phyloP scores from a whole-genome alignment of 768 basidiomycete species.

The Suillus paluster region DNA sequence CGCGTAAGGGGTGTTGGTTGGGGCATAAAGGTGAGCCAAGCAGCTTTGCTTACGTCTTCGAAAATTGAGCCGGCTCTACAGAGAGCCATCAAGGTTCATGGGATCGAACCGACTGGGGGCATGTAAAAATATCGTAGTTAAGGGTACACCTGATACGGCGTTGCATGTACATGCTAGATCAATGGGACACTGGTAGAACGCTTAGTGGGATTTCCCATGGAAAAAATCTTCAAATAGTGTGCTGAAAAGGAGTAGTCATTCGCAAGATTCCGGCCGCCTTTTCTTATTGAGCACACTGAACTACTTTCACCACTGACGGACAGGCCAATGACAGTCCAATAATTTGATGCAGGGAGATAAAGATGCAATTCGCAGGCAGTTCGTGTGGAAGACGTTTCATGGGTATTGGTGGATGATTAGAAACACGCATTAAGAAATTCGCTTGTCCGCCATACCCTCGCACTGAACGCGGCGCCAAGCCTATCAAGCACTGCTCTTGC shows the following conservation, averaged over 20 bases:
- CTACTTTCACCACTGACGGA: conserved; percentile 13
- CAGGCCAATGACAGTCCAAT: background rate
- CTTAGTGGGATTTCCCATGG: too few relatives aligned
- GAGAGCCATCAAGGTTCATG: conserved; percentile 33
- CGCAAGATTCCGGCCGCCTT: conserved; percentile 3
- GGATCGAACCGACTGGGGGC: conserved; percentile 45
- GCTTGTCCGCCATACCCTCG: conserved; percentile 1
- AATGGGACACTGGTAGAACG: too few relatives aligned
- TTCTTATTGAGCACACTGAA: conserved; percentile 5
- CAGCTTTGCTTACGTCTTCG: background rate
- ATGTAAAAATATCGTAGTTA: conserved; percentile 10
- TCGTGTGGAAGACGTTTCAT: background rate
- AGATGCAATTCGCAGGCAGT: background rate
- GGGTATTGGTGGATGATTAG: conserved; percentile 12
- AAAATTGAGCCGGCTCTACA: conserved; percentile 12
- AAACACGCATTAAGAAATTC: conserved; percentile 20
- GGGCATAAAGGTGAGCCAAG: conserved; percentile 43
- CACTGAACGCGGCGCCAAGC: background rate
- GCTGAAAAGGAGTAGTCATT: conserved; percentile 38
- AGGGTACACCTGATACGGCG: conserved; percentile 32
- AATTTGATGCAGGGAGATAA: background rate
- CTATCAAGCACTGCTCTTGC: background rate
- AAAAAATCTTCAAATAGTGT: too few relatives aligned
- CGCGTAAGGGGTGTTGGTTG: conserved; percentile 50
- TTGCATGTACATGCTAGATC: conserved; percentile 38